A percentile compares a stretch with the other conserved stretches of the same genome.
Conservation (phyloP, 306 rosid genomes). For the Prunus mongolica region DNA sequence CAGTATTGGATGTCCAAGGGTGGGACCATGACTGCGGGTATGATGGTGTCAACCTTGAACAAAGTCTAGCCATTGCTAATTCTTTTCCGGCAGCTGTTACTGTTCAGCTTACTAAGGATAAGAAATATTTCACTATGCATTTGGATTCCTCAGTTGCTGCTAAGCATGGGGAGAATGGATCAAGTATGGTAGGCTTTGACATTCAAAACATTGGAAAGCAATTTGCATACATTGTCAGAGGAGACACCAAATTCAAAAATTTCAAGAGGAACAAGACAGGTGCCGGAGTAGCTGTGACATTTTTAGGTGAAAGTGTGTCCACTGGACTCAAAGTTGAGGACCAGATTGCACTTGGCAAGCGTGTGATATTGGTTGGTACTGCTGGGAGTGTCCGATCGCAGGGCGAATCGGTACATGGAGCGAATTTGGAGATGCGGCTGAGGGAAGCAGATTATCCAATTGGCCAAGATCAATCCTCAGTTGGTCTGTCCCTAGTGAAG, state of each 20-base stretch:
- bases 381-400: constrained; percentile 80
- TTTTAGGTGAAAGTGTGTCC: constrained; percentile 81
- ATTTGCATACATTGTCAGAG: constrained; percentile 52
- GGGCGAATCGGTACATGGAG: constrained; percentile 82
- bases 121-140: constrained; percentile 91
- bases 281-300: constrained; percentile 81
- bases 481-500: constrained; percentile 86
- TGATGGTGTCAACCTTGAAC: constrained; percentile 92
- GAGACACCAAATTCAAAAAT: constrained; percentile 82
- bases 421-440: constrained; percentile 84
- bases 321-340: constrained; percentile 94
- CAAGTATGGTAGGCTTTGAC: constrained; percentile 96
- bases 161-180: constrained; percentile 82
- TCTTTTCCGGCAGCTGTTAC: constrained; percentile 69
- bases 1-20: constrained; percentile 87
- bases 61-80: constrained; percentile 58
- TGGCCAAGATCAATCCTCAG: constrained; percentile 91
- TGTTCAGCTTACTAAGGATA: constrained; percentile 92
- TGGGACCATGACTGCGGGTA: constrained; percentile 99
- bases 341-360: constrained; percentile 84
- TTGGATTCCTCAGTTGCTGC: constrained; percentile 91
- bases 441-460: constrained; percentile 96
- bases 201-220: constrained; percentile 67
- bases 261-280: constrained; percentile 76
- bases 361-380: constrained; percentile 74